phyloP scores from a whole-genome alignment of 225 moss, liverwort and hornwort species.

The Bryoerythrophyllum caledonicum region DNA sequence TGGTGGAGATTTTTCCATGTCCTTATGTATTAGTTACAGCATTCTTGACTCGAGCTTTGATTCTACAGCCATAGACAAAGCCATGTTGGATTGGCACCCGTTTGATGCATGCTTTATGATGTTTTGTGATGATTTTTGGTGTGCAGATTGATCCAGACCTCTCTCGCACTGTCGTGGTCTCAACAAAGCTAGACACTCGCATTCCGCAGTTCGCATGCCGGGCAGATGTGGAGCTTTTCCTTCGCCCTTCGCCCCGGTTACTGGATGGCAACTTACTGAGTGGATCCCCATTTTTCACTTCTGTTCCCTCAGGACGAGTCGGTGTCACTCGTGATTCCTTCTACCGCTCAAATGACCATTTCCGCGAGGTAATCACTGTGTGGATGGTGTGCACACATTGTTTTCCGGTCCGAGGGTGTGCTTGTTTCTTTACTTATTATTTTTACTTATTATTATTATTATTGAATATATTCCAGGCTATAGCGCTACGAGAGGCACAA shows the following conservation, averaged over 20 bases:
- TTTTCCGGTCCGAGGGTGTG: background rate
- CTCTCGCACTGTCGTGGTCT: slow-evolving; percentile 81
- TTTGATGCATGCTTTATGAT: background rate
- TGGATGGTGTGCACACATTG: background rate
- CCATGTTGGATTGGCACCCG: background rate
- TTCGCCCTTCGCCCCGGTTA: slow-evolving; percentile 75
- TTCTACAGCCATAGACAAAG: background rate
- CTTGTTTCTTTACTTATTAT: background rate
- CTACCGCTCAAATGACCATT: slow-evolving; percentile 89
- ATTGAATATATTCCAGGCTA: slow-evolving; percentile 53
- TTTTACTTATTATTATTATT: no score
- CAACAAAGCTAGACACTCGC: slow-evolving; percentile 94
- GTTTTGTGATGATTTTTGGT: slow-evolving; percentile 7
- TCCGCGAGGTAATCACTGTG: slow-evolving; percentile 71
- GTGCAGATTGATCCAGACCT: slow-evolving; percentile 93
- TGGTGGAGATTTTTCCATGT: no score
- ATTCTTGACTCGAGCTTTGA: no score
- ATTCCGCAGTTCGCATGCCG: slow-evolving; percentile 95
- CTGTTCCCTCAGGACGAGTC: slow-evolving; percentile 97
- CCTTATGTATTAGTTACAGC: no score
- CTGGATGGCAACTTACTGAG: slow-evolving; percentile 84
- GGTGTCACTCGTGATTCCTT: slow-evolving; percentile 87
- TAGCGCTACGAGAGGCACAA: slow-evolving; percentile 77
- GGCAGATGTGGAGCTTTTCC: slow-evolving; percentile 95
- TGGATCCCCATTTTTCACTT: slow-evolving; percentile 93